A percentile compares a stretch with the other conserved stretches of the same genome.
phyloP scores from a whole-genome alignment of 2,329 filamentous ascomycete species.

The Aspergillus pseudonomiae region DNA sequence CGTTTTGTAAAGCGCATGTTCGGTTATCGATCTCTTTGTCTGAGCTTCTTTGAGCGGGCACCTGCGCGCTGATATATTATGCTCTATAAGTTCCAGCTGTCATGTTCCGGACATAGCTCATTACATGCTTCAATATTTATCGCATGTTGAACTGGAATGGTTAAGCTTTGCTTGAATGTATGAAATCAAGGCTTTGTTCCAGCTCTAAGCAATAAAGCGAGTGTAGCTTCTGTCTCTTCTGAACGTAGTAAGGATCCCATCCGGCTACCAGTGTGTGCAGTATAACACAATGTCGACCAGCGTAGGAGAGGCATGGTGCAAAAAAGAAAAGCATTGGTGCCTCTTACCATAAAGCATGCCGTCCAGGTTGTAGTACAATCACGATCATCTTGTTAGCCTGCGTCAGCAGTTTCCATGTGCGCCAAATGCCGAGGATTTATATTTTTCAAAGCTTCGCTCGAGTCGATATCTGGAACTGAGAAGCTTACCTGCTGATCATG shows the following conservation, averaged over 20 bases:
- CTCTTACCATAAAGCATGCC: background rate
- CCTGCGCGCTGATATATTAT: constrained; percentile 6
- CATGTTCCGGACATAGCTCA: background rate
- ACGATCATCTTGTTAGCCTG: background rate
- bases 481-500: background rate
- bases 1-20: constrained; percentile 10
- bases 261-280: background rate
- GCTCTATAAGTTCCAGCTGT: background rate
- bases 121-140: constrained; percentile 8
- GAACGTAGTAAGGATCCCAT: background rate
- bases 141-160: background rate
- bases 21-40: constrained; percentile 4
- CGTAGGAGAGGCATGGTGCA: background rate
- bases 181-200: background rate
- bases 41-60: constrained; percentile 8
- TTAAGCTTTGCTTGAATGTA: background rate
- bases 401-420: background rate
- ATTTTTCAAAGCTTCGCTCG: background rate
- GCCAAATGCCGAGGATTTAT: background rate
- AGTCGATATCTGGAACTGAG: background rate
- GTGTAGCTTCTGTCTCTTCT: background rate
- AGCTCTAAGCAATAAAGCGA: background rate
- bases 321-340: background rate
- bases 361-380: background rate
- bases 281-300: background rate